Base-by-base conservation (phyloP, 176 grass and related monocot genomes). In the Zoysia pacifica region DNA sequence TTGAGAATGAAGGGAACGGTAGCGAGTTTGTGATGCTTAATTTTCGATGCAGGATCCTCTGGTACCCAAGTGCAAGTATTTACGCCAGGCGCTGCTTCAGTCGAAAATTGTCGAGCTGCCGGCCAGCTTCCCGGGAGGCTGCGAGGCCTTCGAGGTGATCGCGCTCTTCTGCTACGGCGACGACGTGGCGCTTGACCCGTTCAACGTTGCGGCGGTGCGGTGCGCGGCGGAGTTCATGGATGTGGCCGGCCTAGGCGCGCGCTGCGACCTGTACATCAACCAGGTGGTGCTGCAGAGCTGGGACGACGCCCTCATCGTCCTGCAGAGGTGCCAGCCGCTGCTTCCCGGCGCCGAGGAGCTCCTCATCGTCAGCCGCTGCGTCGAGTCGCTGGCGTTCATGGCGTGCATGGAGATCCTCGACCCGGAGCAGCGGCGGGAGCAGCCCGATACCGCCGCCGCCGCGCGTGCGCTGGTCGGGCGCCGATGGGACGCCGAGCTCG, bases 391-490 rank as follows among this genome's bases (percentile, higher is more conserved):
- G 49, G 92, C 92, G 40, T 99, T 99, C 84, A 99, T 95, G 96
- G 92, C 95, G 49, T 97, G 95, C 89, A 97, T 97, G 95, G 95
- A 97, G 87, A 97, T 97, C 58, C 86, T 97, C 7, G 95, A 97
- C 63, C 95, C 95, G 1, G 94, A 97, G 80, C 86, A 90, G 76
- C 72, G 67, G 72, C 86, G 78, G 5, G 69, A 88, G 69, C 85
- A n/a, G 69, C 84, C 66, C 4, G 64, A 71, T 50, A 60, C 52
- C 65, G 59, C 50, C 18, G 46, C 15, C 63, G 40, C 80, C 11
- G 18, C 77, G 39, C 73, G 84, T 13, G 73, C 79, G 6, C 60
- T 90, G 62, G 83, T 46, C 9, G 92, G 91, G 11, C 80, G 71
- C 42, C 82, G 76, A 6, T 97, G 91, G 95, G 85, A 94, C 75